Evolutionary conservation across 371 early-diverging fungal genomes (phyloP).

Genomic region (Conidiobolus incongruus): DNA sequence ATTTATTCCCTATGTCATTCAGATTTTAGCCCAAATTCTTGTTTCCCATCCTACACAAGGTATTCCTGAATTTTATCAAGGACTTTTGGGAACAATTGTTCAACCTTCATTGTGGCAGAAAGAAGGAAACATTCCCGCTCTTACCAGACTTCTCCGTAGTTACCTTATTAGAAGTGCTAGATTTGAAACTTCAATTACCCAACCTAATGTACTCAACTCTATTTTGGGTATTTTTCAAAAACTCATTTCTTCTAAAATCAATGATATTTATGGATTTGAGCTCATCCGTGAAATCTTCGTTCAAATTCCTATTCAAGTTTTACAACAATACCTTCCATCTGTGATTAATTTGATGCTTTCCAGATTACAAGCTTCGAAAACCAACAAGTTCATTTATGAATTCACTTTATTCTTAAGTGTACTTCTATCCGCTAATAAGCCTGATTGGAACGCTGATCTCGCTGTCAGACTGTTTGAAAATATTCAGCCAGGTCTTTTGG

Average conservation of each 20-base stretch:
- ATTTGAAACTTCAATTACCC: conserved; percentile 21
- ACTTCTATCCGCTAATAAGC: neutral
- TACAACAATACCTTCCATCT: conserved; percentile 33
- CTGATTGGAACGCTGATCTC: neutral
- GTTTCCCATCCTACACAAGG: conserved; percentile 37
- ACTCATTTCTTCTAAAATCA: conserved; percentile 57
- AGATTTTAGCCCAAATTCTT: conserved; percentile 70
- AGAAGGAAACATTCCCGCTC: conserved; percentile 78
- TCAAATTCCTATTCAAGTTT: conserved; percentile 39
- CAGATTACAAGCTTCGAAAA: conserved; percentile 47
- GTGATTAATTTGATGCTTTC: conserved; percentile 53
- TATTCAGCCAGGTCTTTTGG: neutral
- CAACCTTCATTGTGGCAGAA: conserved; percentile 74
- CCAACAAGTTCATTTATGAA: conserved; percentile 27
- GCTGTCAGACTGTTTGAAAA: neutral
- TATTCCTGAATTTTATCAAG: conserved; percentile 43
- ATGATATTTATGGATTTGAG: conserved; percentile 69
- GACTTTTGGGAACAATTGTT: conserved; percentile 51
- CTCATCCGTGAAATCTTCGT: conserved; percentile 46
- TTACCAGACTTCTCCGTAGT: conserved; percentile 65
- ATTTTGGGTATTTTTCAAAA: conserved; percentile 89
- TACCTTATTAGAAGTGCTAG: conserved; percentile 49
- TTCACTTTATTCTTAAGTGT: neutral
- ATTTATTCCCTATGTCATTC: conserved; percentile 91
- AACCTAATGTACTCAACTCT: conserved; percentile 40